These are phyloP conservation scores for Candida berthetii DNA, from an alignment of 805 yeast species.

Conservation along the genomic window DNA sequence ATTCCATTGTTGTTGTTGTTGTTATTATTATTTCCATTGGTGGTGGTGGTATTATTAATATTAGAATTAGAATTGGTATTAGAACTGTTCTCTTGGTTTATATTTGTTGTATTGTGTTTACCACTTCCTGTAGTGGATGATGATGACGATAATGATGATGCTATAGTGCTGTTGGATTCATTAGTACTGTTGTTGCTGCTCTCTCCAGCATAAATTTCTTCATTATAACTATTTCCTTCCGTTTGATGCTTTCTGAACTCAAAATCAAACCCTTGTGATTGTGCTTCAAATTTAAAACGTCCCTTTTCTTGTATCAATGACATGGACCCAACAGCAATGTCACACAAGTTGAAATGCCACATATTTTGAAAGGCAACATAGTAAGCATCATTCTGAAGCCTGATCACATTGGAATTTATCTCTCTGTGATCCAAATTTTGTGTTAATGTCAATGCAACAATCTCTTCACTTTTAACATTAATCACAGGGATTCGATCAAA, in stretches of 20 bases:
- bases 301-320: slow-evolving; percentile 38
- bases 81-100: no score
- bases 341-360: slow-evolving; percentile 77
- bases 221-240: background rate
- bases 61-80: no score
- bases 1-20: background rate
- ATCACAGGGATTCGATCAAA: slow-evolving; percentile 59
- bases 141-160: no score
- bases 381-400: slow-evolving; percentile 52
- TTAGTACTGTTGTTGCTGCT: background rate
- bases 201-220: background rate
- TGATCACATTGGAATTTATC: slow-evolving; percentile 33
- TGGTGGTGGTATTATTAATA: no score
- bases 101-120: no score
- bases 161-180: no score
- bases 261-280: slow-evolving; percentile 61
- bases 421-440: slow-evolving; percentile 27
- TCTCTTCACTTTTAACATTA: slow-evolving; percentile 26
- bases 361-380: slow-evolving; percentile 61
- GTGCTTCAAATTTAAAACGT: slow-evolving; percentile 43
- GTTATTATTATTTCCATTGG: background rate
- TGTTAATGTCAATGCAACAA: slow-evolving; percentile 34
- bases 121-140: no score
- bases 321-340: slow-evolving; percentile 45
- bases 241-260: slow-evolving; percentile 28